A percentile compares a stretch with the other conserved stretches of the same genome.
phyloP scores from a whole-genome alignment of 1,284 basidiomycete genomes.

The Ganoderma lingzhi region DNA sequence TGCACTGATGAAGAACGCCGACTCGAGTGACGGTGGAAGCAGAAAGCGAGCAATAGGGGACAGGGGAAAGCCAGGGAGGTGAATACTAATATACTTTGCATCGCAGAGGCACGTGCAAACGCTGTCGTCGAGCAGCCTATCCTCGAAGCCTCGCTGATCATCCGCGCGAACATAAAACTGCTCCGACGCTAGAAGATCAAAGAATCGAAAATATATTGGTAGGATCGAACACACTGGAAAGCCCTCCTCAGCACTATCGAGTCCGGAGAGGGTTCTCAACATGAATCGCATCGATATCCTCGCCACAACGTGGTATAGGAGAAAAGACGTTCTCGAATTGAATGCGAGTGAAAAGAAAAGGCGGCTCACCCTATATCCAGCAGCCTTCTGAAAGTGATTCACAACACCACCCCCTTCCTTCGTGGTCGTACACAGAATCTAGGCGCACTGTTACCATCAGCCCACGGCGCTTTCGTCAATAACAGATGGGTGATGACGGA shows the following conservation, averaged over 20 bases:
- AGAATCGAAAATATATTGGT: background rate
- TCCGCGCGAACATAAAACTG: background rate
- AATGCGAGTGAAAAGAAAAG: background rate
- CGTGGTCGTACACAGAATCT: background rate
- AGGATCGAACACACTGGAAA: background rate
- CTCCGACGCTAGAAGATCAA: background rate
- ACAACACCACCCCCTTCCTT: background rate
- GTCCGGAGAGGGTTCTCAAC: background rate
- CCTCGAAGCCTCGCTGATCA: background rate
- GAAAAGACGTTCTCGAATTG: background rate
- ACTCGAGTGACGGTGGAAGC: background rate
- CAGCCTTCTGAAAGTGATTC: background rate
- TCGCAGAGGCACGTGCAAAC: background rate
- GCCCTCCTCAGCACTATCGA: background rate
- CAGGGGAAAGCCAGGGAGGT: background rate
- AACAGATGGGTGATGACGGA: constrained; percentile 5
- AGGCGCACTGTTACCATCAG: constrained; percentile 1
- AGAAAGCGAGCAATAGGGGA: background rate
- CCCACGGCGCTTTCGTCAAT: background rate
- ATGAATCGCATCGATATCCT: background rate
- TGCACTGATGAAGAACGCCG: background rate
- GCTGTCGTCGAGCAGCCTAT: background rate
- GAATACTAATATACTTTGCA: background rate
- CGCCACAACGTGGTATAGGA: background rate
- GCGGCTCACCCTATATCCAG: background rate